phyloP scores from a whole-genome alignment of 176 grass and related monocot genomes.

The Ananas comosus region DNA sequence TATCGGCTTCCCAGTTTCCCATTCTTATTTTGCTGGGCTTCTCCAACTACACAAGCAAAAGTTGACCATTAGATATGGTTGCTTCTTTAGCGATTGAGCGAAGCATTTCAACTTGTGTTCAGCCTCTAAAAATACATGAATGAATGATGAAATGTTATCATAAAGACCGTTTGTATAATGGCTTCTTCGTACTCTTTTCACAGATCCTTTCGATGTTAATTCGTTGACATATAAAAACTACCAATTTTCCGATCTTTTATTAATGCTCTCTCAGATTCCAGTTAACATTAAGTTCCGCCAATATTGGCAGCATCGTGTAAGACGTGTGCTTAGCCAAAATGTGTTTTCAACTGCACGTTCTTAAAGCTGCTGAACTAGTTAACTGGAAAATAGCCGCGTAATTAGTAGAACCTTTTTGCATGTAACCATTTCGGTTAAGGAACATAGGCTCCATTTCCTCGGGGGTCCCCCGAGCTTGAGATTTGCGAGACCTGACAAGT shows the following conservation, averaged over 20 bases:
- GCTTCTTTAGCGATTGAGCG: not conserved
- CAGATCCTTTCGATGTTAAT: too few relatives aligned
- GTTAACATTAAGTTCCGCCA: too few relatives aligned
- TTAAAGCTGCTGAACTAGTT: not conserved
- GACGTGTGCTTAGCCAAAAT: not conserved
- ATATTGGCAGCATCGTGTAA: too few relatives aligned
- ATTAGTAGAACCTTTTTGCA: conserved; percentile 54
- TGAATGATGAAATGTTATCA: too few relatives aligned
- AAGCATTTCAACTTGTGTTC: not conserved
- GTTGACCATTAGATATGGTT: not conserved
- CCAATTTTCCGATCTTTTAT: too few relatives aligned
- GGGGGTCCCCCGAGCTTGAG: conserved; percentile 38
- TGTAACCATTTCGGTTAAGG: conserved; percentile 76
- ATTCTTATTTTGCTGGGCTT: conserved; percentile 82
- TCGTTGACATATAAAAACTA: too few relatives aligned
- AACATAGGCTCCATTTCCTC: conserved; percentile 75
- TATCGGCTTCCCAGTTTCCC: conserved; percentile 83
- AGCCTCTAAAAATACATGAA: too few relatives aligned
- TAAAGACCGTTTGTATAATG: too few relatives aligned
- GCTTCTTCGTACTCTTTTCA: too few relatives aligned
- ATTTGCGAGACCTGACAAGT: conserved; percentile 80
- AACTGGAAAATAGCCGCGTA: not conserved
- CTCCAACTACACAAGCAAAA: conserved; percentile 41
- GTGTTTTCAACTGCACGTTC: not conserved
- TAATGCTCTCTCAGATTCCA: too few relatives aligned